Conservation (phyloP, 2,329 filamentous ascomycete species). For the Lasiodiplodia theobromae region DNA sequence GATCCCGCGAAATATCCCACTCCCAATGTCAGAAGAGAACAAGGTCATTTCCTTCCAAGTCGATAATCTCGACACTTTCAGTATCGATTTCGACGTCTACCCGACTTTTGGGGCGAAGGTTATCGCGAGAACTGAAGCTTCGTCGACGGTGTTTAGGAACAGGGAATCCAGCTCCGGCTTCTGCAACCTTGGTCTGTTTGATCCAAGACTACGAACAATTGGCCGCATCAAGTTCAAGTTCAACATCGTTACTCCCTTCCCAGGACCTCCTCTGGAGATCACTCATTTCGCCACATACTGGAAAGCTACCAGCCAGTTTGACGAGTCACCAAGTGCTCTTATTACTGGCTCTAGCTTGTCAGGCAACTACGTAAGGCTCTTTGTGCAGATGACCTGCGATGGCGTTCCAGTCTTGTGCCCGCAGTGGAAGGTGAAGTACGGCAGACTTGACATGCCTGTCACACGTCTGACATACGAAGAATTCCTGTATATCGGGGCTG, state of each 20-base stretch:
- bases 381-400: slow-evolving; percentile 90
- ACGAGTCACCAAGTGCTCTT: slow-evolving; percentile 82
- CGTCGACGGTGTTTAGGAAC: slow-evolving; percentile 84
- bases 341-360: slow-evolving; percentile 95
- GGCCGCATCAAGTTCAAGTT: slow-evolving; percentile 94
- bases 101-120: slow-evolving; percentile 97
- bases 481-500: slow-evolving; percentile 61
- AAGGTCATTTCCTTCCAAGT: slow-evolving; percentile 94
- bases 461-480: slow-evolving; percentile 78
- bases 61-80: slow-evolving; percentile 89
- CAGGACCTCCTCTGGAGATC: slow-evolving; percentile 90
- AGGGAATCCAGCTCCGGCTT: slow-evolving; percentile 76
- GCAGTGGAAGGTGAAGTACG: slow-evolving; percentile 78
- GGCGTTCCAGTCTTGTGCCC: slow-evolving; percentile 88
- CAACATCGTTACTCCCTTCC: slow-evolving; percentile 96
- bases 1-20: slow-evolving; percentile 92
- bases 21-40: slow-evolving; percentile 96
- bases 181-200: slow-evolving; percentile 89
- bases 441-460: slow-evolving; percentile 81
- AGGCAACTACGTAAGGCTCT: slow-evolving; percentile 92
- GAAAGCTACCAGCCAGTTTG: slow-evolving; percentile 95
- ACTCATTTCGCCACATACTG: slow-evolving; percentile 99
- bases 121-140: slow-evolving; percentile 92
- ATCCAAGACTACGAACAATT: slow-evolving; percentile 88
- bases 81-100: slow-evolving; percentile 96